Percentiles rank a stretch among this genome's conserved stretches.
phyloP scores from a whole-genome alignment of 371 early-diverging fungal genomes.

The Basidiobolus meristosporus region DNA sequence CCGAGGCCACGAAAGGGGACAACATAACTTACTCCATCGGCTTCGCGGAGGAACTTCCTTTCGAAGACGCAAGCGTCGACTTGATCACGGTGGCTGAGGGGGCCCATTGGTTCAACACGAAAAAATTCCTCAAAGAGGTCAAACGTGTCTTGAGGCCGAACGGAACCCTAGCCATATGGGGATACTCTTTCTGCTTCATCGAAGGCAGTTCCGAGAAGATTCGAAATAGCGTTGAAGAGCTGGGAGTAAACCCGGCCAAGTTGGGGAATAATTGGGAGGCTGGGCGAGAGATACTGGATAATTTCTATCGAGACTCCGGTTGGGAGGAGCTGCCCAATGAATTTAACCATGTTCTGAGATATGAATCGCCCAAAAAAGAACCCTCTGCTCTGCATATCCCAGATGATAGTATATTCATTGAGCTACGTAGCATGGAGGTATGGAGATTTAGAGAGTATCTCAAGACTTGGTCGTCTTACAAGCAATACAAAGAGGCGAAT shows the following conservation, averaged over 20 bases:
- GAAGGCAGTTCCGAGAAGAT: too few species aligned
- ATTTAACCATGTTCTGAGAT: too few species aligned
- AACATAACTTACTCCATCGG: constrained; percentile 26
- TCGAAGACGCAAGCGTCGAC: constrained; percentile 15
- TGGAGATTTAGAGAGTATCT: background rate
- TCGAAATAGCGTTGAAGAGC: too few species aligned
- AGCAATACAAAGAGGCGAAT: too few species aligned
- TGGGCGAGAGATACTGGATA: too few species aligned
- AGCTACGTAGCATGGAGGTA: background rate
- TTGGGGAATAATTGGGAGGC: too few species aligned
- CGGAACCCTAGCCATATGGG: constrained; percentile 44
- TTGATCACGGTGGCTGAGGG: constrained; percentile 33
- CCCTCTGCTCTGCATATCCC: too few species aligned
- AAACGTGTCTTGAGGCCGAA: constrained; percentile 35
- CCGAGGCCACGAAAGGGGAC: constrained; percentile 13
- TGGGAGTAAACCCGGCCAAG: too few species aligned
- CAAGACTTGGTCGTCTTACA: background rate
- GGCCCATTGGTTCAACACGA: constrained; percentile 44
- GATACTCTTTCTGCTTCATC: constrained; percentile 10
- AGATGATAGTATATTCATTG: background rate
- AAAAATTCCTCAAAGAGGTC: constrained; percentile 29
- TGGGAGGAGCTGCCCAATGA: too few species aligned
- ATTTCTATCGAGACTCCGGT: too few species aligned
- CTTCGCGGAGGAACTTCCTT: constrained; percentile 14
- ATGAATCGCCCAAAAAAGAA: too few species aligned